Percentiles rank a stretch among this genome's conserved stretches.
Conservation (phyloP, 2,329 filamentous ascomycete genomes). For the Xylariaceae sp. region DNA sequence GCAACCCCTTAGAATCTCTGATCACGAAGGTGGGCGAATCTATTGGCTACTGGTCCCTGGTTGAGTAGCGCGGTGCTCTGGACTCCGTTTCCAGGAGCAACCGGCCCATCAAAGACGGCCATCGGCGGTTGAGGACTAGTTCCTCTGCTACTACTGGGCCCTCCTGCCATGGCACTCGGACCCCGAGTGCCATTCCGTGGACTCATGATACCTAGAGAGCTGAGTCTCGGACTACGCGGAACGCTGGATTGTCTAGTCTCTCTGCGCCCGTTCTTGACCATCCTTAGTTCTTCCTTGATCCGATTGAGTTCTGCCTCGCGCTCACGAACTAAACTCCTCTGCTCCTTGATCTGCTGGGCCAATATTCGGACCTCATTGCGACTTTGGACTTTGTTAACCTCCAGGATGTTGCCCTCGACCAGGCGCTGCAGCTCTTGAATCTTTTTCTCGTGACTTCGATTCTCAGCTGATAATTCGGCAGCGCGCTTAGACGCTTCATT, state of each 20-base stretch:
- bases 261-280: conserved; percentile 44
- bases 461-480: conserved; percentile 41
- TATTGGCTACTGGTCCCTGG: conserved; percentile 30
- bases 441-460: conserved; percentile 39
- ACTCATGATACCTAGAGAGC: conserved; percentile 42
- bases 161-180: conserved; percentile 32
- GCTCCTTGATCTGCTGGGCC: conserved; percentile 37
- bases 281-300: conserved; percentile 43
- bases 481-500: conserved; percentile 50
- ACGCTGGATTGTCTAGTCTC: conserved; percentile 53
- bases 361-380: conserved; percentile 33
- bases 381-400: conserved; percentile 44
- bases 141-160: conserved; percentile 28
- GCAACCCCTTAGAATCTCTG: conserved; percentile 15
- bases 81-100: conserved; percentile 29
- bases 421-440: conserved; percentile 38
- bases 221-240: conserved; percentile 50
- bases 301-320: conserved; percentile 47
- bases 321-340: conserved; percentile 41
- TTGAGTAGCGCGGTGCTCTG: conserved; percentile 27
- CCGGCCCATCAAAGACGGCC: conserved; percentile 7
- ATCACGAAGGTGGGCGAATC: conserved; percentile 36
- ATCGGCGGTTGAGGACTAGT: conserved; percentile 21
- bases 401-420: conserved; percentile 41
- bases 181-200: conserved; percentile 35